These are phyloP conservation scores for Candida andamanensis DNA, from an alignment of 805 yeast species.

Conservation along the genomic window DNA sequence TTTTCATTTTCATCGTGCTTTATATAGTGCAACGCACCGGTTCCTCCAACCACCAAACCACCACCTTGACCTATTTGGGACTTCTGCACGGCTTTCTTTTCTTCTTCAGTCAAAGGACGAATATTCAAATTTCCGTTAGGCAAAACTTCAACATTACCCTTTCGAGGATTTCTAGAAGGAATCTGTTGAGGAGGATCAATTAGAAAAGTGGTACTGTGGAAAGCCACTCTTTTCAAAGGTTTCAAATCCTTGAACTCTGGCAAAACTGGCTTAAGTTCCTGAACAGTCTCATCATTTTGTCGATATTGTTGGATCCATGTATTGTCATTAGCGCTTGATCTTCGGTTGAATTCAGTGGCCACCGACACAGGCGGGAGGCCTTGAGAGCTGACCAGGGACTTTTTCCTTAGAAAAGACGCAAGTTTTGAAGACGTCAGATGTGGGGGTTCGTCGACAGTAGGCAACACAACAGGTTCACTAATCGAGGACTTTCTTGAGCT, in stretches of 20 bases:
- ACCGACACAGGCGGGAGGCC: constrained; percentile 7
- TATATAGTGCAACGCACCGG: constrained; percentile 53
- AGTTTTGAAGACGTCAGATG: constrained; percentile 12
- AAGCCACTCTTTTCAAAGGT: constrained; percentile 39
- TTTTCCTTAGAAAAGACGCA: constrained; percentile 26
- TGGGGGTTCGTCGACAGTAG: not conserved
- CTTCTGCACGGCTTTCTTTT: constrained; percentile 39
- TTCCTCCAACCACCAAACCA: constrained; percentile 76
- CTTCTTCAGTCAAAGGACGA: constrained; percentile 52
- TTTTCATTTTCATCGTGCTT: constrained; percentile 14
- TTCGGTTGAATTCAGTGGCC: constrained; percentile 14
- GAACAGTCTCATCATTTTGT: not conserved
- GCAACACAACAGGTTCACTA: constrained; percentile 4
- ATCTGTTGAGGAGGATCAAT: constrained; percentile 76
- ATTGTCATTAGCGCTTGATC: constrained; percentile 3
- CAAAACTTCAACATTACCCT: constrained; percentile 64
- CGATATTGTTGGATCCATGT: constrained; percentile 4
- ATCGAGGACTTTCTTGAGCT: constrained; percentile 13
- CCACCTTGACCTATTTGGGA: constrained; percentile 43
- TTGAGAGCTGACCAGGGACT: constrained; percentile 5
- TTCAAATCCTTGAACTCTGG: constrained; percentile 28
- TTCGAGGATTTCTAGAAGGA: constrained; percentile 77
- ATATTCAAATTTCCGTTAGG: constrained; percentile 51
- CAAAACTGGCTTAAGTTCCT: constrained; percentile 5
- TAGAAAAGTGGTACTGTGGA: constrained; percentile 37